Percentiles rank a stretch among this genome's conserved stretches.
phyloP scores from a whole-genome alignment of 2,329 filamentous ascomycete genomes.

The Diaporthe ampelina region DNA sequence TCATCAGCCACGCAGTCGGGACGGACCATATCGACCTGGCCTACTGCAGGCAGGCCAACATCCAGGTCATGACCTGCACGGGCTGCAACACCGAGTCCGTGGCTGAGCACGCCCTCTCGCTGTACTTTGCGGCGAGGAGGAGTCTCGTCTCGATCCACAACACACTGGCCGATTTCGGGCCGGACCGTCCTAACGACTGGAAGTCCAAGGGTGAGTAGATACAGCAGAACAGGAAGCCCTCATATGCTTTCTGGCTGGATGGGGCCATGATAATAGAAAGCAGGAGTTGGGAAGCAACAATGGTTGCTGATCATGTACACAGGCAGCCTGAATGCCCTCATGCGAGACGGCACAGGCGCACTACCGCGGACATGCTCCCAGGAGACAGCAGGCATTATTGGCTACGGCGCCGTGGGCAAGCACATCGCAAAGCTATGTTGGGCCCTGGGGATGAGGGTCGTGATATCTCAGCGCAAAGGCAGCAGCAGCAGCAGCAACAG shows the following conservation, averaged over 20 bases:
- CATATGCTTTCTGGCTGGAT: no score
- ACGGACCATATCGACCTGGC: constrained; percentile 46
- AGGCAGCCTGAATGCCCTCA: constrained; percentile 34
- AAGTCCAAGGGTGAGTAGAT: constrained; percentile 28
- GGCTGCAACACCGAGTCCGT: constrained; percentile 44
- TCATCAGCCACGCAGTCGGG: constrained; percentile 46
- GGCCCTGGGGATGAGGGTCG: constrained; percentile 46
- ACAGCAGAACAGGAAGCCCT: not conserved
- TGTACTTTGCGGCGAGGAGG: constrained; percentile 46
- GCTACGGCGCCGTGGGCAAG: constrained; percentile 43
- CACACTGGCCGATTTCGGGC: constrained; percentile 40
- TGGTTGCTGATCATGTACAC: not conserved
- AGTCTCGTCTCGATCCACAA: constrained; percentile 44
- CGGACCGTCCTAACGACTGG: constrained; percentile 39
- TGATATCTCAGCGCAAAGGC: constrained; percentile 44
- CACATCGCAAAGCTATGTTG: constrained; percentile 44
- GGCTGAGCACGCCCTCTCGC: constrained; percentile 45
- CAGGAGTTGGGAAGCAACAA: not conserved
- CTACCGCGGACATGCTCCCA: constrained; percentile 37
- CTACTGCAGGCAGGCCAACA: constrained; percentile 42
- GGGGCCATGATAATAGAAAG: no score
- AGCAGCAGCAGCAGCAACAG: not conserved
- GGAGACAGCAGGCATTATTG: constrained; percentile 39
- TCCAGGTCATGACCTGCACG: constrained; percentile 45
- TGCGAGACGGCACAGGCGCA: constrained; percentile 30